Conservation (phyloP, 139 green algal genomes). For the Tetraselmis chui region DNA sequence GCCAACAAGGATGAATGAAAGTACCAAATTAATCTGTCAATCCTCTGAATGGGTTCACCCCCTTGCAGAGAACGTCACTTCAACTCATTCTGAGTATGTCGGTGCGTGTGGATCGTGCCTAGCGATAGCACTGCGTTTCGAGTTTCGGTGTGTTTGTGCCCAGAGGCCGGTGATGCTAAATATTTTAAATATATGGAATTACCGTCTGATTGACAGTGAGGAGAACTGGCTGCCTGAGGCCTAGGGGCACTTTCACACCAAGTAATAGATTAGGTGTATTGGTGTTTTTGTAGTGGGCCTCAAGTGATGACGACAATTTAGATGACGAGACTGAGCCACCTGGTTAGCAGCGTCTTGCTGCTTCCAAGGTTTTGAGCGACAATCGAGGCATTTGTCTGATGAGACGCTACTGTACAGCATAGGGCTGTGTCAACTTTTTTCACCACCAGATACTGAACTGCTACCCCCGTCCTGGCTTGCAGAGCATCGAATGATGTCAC, state of each 20-base stretch:
- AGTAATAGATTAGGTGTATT: no score
- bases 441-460: no score
- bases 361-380: neutral
- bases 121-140: no score
- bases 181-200: constrained; percentile 2
- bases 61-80: neutral
- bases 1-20: neutral
- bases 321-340: neutral
- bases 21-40: neutral
- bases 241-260: no score
- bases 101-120: no score
- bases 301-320: neutral
- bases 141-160: neutral
- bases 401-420: no score
- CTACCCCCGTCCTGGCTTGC: no score
- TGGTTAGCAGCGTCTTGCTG: neutral
- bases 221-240: neutral
- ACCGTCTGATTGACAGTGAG: neutral
- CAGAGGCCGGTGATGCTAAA: neutral
- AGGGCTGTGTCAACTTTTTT: no score
- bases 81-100: neutral
- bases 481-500: no score
- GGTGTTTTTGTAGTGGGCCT: neutral
- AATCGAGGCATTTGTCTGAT: constrained; percentile 1
- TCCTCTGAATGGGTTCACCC: neutral